phyloP scores from a whole-genome alignment of 2,329 filamentous ascomycete species.

The Colletotrichum tanaceti region DNA sequence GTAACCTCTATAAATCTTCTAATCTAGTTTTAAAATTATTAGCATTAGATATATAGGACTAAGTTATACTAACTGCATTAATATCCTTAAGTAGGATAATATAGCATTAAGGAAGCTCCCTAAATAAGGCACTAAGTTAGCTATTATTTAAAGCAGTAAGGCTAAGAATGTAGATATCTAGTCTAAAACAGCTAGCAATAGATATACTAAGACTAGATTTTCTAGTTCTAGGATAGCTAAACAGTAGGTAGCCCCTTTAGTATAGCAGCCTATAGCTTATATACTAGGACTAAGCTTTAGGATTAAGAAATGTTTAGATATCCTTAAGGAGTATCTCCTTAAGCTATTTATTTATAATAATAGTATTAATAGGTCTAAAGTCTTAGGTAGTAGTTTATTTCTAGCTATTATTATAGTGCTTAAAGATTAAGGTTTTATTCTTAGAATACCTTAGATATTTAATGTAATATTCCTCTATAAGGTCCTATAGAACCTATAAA shows the following conservation, averaged over 20 bases:
- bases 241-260: slow-evolving; percentile 52
- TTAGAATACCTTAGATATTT: slow-evolving; percentile 47
- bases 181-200: slow-evolving; percentile 49
- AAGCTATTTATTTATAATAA: slow-evolving; percentile 1
- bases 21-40: neutral
- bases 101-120: slow-evolving; percentile 50
- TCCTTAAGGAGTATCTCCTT: slow-evolving; percentile 12
- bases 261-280: slow-evolving; percentile 47
- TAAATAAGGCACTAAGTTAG: slow-evolving; percentile 48
- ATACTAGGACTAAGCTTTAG: slow-evolving; percentile 47
- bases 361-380: slow-evolving; percentile 7
- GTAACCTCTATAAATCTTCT: neutral
- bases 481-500: slow-evolving; percentile 43
- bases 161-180: slow-evolving; percentile 53
- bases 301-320: slow-evolving; percentile 49
- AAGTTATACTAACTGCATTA: slow-evolving; percentile 45
- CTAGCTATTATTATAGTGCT: slow-evolving; percentile 43
- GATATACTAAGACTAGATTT: slow-evolving; percentile 55
- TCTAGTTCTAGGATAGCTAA: slow-evolving; percentile 54
- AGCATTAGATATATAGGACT: neutral
- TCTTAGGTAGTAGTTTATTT: neutral
- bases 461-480: slow-evolving; percentile 47
- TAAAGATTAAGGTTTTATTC: slow-evolving; percentile 48
- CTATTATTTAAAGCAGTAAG: slow-evolving; percentile 48
- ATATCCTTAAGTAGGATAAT: slow-evolving; percentile 56